phyloP scores from a whole-genome alignment of 768 basidiomycete species.

The Suillus occidentalis region DNA sequence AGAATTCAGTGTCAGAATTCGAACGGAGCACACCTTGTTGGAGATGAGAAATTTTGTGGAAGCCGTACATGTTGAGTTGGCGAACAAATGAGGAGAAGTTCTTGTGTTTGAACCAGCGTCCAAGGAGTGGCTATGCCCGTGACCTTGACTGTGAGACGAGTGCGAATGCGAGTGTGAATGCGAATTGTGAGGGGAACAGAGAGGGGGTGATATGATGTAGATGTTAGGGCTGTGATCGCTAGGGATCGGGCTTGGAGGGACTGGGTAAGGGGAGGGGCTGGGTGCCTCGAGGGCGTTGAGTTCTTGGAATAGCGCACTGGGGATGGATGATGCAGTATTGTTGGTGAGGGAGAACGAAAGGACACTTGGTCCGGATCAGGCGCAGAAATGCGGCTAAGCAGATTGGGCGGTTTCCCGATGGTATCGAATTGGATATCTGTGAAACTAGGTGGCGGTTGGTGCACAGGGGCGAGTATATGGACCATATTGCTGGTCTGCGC shows the following conservation, averaged over 20 bases:
- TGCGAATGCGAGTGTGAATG: too few relatives aligned
- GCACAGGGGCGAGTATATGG: conserved; percentile 16
- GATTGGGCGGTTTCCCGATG: conserved; percentile 54
- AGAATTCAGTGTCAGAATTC: conserved; percentile 78
- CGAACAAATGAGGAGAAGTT: too few relatives aligned
- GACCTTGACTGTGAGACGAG: too few relatives aligned
- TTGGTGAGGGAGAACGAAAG: conserved; percentile 31
- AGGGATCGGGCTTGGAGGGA: too few relatives aligned
- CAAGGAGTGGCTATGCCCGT: too few relatives aligned
- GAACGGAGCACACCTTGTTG: conserved; percentile 90
- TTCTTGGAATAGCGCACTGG: too few relatives aligned
- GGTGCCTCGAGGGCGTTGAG: too few relatives aligned
- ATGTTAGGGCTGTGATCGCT: too few relatives aligned
- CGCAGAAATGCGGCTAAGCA: conserved; percentile 51
- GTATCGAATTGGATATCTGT: conserved; percentile 47
- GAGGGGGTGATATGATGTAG: too few relatives aligned
- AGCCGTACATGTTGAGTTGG: conserved; percentile 83
- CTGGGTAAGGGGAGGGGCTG: too few relatives aligned
- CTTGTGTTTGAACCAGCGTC: too few relatives aligned
- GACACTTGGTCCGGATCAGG: conserved; percentile 24
- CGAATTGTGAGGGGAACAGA: too few relatives aligned
- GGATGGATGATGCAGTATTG: conserved; percentile 13
- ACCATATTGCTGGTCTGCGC: neutral
- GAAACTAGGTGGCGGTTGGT: conserved; percentile 24
- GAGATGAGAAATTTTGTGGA: conserved; percentile 94